Evolutionary conservation across 1,284 basidiomycete genomes (phyloP), one percentile per base, ranked within the genome.

Genomic region (Cerrena zonata): DNA sequence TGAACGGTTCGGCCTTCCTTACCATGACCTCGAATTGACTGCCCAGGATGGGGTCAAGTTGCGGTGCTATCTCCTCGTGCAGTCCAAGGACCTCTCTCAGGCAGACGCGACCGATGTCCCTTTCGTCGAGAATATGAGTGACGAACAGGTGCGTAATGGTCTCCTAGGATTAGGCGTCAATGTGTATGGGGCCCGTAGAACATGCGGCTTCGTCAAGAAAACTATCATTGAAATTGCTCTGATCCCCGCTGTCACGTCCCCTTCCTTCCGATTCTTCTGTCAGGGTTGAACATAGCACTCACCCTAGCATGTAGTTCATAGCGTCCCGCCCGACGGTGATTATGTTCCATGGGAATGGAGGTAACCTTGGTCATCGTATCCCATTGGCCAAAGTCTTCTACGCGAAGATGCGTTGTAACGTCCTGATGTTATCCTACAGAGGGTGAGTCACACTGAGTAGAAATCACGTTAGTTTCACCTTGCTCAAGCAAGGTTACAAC

Each of bases 301-400:
- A n/a, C 30, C 30, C 7, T 34, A 15, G n/a, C 15, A n/a, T 37
- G 34, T 19, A 74, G 64, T 88, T 85, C 59, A 77, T 81, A 18
- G 74, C 81, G 2, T 78, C 74, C 23, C 73, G 90, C 15, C 92
- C 92, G 1, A 94, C 91, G 0, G 75, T 95, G 1, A 66, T 95
- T 49, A 89, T 95, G 82, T 91, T 94, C 56, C 92, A 95, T 59
- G 93, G 93, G 10, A 95, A 95, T 63, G 93, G 71, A 48, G 91
- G 84, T 45, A 90, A 89, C 58, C 70, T 80, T 38, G 88, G 88
- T 0, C 95, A 98, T 65, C 79, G 94, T 18, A 79, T 99, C 61
- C 94, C 95, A 0, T 74, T 98, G 12, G 95, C 91, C 0, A 81
- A 82, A 52, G 80, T 94, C 27, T 95, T 97, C 66, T 92, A 82